phyloP scores from a whole-genome alignment of 805 yeast species.

The Metschnikowia continentalis region DNA sequence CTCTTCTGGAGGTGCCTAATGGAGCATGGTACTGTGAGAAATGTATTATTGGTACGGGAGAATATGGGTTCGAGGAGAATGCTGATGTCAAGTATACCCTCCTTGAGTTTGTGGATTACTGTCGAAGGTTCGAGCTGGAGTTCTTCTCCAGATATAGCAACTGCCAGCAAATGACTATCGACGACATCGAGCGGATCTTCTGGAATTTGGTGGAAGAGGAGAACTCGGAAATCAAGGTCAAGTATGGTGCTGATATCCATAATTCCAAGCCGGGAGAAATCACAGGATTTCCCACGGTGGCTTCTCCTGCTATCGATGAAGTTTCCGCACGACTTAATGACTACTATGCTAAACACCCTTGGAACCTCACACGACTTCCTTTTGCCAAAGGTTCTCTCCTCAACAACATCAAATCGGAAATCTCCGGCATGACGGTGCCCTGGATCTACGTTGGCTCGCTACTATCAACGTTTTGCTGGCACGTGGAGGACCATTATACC shows the following conservation, averaged over 20 bases:
- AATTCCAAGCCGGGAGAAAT: constrained; percentile 59
- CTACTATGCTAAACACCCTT: constrained; percentile 54
- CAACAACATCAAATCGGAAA: constrained; percentile 57
- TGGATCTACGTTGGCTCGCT: constrained; percentile 92
- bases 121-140: constrained; percentile 45
- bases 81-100: constrained; percentile 51
- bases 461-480: constrained; percentile 94
- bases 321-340: constrained; percentile 12
- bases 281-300: constrained; percentile 63
- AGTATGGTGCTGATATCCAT: constrained; percentile 85
- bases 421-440: constrained; percentile 93
- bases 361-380: constrained; percentile 74
- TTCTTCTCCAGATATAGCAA: constrained; percentile 29
- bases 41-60: constrained; percentile 84
- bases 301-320: constrained; percentile 13
- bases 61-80: constrained; percentile 78
- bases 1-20: constrained; percentile 47
- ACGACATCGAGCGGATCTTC: constrained; percentile 56
- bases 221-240: constrained; percentile 51
- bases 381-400: constrained; percentile 65
- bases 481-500: constrained; percentile 91
- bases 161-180: constrained; percentile 24
- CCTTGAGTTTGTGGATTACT: constrained; percentile 54
- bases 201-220: constrained; percentile 52
- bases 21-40: constrained; percentile 77